phyloP scores from a whole-genome alignment of 768 basidiomycete genomes.

The Polyporus arcularius region DNA sequence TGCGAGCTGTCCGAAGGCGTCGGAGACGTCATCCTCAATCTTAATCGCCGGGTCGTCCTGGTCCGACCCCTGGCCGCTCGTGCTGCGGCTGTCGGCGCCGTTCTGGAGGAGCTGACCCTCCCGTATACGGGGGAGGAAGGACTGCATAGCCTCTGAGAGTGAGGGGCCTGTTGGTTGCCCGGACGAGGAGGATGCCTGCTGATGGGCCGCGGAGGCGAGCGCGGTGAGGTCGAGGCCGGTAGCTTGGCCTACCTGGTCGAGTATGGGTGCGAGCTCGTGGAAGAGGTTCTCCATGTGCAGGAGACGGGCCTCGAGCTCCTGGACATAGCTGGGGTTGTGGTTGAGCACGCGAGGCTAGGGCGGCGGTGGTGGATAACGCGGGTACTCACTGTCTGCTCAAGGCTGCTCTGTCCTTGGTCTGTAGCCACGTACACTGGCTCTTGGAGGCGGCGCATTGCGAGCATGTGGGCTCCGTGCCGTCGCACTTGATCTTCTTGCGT shows the following conservation, averaged over 20 bases:
- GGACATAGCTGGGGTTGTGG: slow-evolving; percentile 66
- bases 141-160: slow-evolving; percentile 24
- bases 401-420: slow-evolving; percentile 89
- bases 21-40: slow-evolving; percentile 75
- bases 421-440: slow-evolving; percentile 84
- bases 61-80: slow-evolving; percentile 27
- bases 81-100: slow-evolving; percentile 20
- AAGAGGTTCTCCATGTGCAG: slow-evolving; percentile 90
- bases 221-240: slow-evolving; percentile 37
- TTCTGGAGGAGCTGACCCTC: slow-evolving; percentile 13
- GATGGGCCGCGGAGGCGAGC: slow-evolving; percentile 13
- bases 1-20: slow-evolving; percentile 85
- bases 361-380: slow-evolving; percentile 16
- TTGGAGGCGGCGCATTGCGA: slow-evolving; percentile 76
- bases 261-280: slow-evolving; percentile 75
- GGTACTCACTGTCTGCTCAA: slow-evolving; percentile 81
- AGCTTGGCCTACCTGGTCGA: slow-evolving; percentile 69
- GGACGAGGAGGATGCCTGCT: slow-evolving; percentile 13
- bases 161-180: slow-evolving; percentile 6
- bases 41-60: slow-evolving; percentile 48
- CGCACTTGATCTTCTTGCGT: slow-evolving; percentile 93
- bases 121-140: slow-evolving; percentile 25
- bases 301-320: slow-evolving; percentile 85
- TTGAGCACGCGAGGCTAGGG: neutral
- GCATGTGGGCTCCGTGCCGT: slow-evolving; percentile 84